A percentile compares a stretch with the other conserved stretches of the same genome.
phyloP scores from a whole-genome alignment of 495 filamentous ascomycete genomes.

The Jackrogersella minutella region DNA sequence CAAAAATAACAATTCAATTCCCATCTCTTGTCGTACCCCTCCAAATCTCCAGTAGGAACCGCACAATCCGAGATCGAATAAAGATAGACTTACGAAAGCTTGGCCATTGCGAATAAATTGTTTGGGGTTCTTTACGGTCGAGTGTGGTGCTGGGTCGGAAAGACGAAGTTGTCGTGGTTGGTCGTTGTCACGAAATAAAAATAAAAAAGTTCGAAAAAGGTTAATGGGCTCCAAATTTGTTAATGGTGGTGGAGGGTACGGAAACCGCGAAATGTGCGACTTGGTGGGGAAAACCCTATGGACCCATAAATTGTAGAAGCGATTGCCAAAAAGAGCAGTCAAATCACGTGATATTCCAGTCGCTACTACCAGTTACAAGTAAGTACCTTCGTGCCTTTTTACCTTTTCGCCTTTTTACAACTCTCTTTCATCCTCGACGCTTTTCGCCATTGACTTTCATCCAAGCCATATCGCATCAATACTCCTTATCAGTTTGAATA shows the following conservation, averaged over 20 bases:
- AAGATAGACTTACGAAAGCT: conserved; percentile 55
- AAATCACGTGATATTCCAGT: conserved; percentile 12
- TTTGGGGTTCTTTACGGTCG: conserved; percentile 32
- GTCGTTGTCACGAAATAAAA: conserved; percentile 18
- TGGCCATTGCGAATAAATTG: conserved; percentile 58
- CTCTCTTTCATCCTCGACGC: too few species aligned
- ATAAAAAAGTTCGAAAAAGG: conserved; percentile 10
- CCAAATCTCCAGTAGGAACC: conserved; percentile 6
- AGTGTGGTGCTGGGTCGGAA: conserved; percentile 15
- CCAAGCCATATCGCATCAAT: too few species aligned
- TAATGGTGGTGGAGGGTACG: conserved; percentile 6
- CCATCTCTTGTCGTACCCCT: conserved; percentile 20
- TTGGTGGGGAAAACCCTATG: conserved; percentile 37
- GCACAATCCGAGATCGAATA: conserved; percentile 22
- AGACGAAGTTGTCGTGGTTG: conserved; percentile 16
- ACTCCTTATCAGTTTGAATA: too few species aligned
- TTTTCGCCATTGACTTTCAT: background rate
- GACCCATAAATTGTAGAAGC: conserved; percentile 33
- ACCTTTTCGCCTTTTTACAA: background rate
- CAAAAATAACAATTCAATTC: conserved; percentile 24
- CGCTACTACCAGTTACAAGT: background rate
- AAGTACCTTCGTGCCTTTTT: background rate
- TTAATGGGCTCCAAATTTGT: conserved; percentile 34
- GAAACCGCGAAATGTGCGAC: conserved; percentile 35
- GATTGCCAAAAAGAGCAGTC: conserved; percentile 16